Base-by-base conservation (phyloP, 164 flowering plant species). In the Warburgia ugandensis region DNA sequence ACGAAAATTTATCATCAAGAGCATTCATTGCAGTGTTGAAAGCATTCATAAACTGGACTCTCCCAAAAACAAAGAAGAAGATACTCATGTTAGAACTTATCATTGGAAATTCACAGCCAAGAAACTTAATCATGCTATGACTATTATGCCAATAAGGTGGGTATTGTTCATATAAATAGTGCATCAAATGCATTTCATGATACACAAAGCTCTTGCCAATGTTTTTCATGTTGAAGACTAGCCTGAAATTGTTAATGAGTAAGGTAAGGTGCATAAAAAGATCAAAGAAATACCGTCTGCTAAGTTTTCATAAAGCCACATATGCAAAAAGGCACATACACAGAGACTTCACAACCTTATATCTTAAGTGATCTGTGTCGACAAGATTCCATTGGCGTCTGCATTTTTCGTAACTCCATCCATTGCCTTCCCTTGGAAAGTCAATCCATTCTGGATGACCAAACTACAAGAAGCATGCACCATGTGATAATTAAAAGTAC, bases 391-490 rank as follows among this genome's bases (percentile, higher is more conserved):
- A 88, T 45, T 82, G 95, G 26, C 95, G 84, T 63, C 87, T 76
- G 68, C 99, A 88, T 65, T 77, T 92, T 4, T 86, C 94, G 66
- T 77, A 79, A 60, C 91, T 88, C 95, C 95, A 92, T 21, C 53
- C 79, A 74, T 92, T 92, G 39, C 96, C 99, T 72, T 86, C 96
- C 79, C 99, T 77, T 21, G 99, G 99, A 63, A 92, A 92, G 69
- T 92, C 99, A 36, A 92, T 82, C 99, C 99, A 92, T 38, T 92
- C 99, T 45, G 99, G 96, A 73, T 92, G 95, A 32, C 99, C 99
- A 74, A 88, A 92, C 99, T 86, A 62, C n/a, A 64, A 58, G 47
- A 46, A 62, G 25, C 52, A 57, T 25, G 21, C 36, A 60, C 20
- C 4, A 55, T 27, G n/a, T 22, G 51, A 43, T 23, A 45, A 54